A percentile compares a stretch with the other conserved stretches of the same genome.
Evolutionary conservation across 257 asterid genomes (phyloP).

Genomic region (Echites panduratus): DNA sequence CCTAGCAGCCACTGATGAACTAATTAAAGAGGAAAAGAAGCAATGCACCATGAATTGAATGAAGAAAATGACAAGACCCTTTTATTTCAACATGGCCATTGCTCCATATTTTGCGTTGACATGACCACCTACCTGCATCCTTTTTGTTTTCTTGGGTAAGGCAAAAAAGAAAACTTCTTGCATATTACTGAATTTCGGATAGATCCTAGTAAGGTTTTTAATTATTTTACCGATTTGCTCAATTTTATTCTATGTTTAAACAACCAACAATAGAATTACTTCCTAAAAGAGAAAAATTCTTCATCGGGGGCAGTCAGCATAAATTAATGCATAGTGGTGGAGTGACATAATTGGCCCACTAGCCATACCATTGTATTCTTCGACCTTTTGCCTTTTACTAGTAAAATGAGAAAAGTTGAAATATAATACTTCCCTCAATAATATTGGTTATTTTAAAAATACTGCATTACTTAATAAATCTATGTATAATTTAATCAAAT

Average conservation of each 20-base stretch:
- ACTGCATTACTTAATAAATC: too few relatives aligned
- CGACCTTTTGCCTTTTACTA: neutral
- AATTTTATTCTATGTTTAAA: too few relatives aligned
- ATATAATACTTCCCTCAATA: neutral
- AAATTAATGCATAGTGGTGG: neutral
- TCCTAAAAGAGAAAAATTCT: too few relatives aligned
- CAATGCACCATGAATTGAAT: conserved; percentile 8
- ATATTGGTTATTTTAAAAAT: too few relatives aligned
- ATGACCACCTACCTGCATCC: conserved; percentile 2
- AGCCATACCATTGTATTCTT: neutral
- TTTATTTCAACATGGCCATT: neutral
- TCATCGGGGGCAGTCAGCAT: too few relatives aligned
- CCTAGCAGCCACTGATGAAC: neutral
- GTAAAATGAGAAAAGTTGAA: neutral
- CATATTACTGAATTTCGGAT: neutral
- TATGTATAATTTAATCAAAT: too few relatives aligned
- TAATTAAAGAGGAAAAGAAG: neutral
- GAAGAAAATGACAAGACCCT: conserved; percentile 13
- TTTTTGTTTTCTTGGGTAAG: neutral
- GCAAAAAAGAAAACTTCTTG: neutral
- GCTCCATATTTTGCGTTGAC: conserved; percentile 1
- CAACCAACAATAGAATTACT: too few relatives aligned
- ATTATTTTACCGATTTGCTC: too few relatives aligned
- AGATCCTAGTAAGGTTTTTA: too few relatives aligned
- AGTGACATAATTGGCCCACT: neutral